Evolutionary conservation across 2,329 filamentous ascomycete genomes (phyloP).

Genomic region (Colletotrichum brevisporum): DNA sequence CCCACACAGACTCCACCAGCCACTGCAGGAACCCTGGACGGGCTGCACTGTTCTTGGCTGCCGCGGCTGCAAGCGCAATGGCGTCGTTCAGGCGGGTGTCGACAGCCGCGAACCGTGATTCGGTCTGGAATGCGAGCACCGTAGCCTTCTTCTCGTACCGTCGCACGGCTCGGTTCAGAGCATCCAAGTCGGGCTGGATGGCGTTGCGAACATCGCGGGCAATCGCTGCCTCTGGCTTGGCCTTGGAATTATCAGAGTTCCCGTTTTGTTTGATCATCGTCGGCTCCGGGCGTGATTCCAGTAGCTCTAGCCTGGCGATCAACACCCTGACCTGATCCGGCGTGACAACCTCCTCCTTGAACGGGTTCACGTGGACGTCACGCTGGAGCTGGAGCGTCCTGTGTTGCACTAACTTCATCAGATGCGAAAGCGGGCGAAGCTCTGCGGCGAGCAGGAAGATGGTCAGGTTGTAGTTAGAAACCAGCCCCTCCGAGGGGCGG

Average conservation of each 20-base stretch:
- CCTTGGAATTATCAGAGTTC: conserved; percentile 50
- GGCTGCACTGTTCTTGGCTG: conserved; percentile 66
- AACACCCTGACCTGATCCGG: conserved; percentile 68
- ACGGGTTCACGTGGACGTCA: conserved; percentile 71
- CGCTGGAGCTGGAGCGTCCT: conserved; percentile 87
- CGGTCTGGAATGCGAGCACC: conserved; percentile 80
- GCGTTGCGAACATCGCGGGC: conserved; percentile 73
- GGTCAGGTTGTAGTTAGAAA: conserved; percentile 93
- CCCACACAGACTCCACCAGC: conserved; percentile 53
- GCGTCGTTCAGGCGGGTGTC: conserved; percentile 82
- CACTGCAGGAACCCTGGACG: conserved; percentile 55
- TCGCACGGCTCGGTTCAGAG: conserved; percentile 87
- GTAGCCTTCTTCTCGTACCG: conserved; percentile 92
- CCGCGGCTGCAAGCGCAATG: conserved; percentile 83
- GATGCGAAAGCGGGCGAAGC: conserved; percentile 83
- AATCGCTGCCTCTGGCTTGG: conserved; percentile 60
- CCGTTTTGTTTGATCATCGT: conserved; percentile 48
- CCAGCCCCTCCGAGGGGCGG: conserved; percentile 85
- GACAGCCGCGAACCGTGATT: conserved; percentile 79
- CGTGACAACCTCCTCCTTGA: conserved; percentile 49
- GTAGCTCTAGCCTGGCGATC: conserved; percentile 74
- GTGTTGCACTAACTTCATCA: conserved; percentile 83
- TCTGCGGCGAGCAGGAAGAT: conserved; percentile 92
- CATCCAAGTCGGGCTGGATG: conserved; percentile 87
- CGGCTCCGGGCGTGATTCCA: conserved; percentile 71